Base-by-base conservation (phyloP, 2,329 filamentous ascomycete species). In the Sarocladiaceae sp. region DNA sequence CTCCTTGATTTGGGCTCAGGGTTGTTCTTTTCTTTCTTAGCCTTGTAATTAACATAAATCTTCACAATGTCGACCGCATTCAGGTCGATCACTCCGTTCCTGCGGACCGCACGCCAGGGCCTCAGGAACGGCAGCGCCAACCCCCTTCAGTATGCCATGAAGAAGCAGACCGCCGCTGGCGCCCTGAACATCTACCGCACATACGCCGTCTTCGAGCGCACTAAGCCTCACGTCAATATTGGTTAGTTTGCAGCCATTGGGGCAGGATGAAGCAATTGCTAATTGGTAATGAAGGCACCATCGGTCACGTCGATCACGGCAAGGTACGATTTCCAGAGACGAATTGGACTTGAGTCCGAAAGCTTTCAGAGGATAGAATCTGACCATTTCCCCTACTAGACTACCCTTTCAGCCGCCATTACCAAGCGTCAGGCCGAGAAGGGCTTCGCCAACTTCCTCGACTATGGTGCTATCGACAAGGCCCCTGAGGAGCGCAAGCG, bases 301-400 rank as follows among this genome's bases (percentile, higher is more conserved):
- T 99, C 76, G 94, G 94, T 64, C 94, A 99, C 80, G 94, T 99
- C 75, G 94, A 99, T 83, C 93, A 99, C 78, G 93, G 93, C 79
- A 99, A 99, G 88, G 92, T 96, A 76, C 59, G 57, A n/a, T n/a
- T n/a, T n/a, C n/a, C n/a, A n/a, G 29, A 35, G 20, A 36, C 47
- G n/a, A n/a, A n/a, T n/a, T n/a, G n/a, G n/a, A n/a, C n/a, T n/a
- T n/a, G n/a, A n/a, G n/a, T n/a, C n/a, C n/a, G n/a, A n/a, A n/a
- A n/a, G n/a, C n/a, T n/a, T n/a, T n/a, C n/a, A n/a, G n/a, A n/a
- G n/a, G n/a, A n/a, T n/a, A n/a, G n/a, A n/a, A n/a, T 18, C 18
- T 29, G 20, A 35, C n/a, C n/a, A n/a, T n/a, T n/a, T n/a, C n/a
- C n/a, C n/a, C n/a, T n/a, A n/a, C n/a, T 56, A 97, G 94, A 99